These are phyloP conservation scores for Thalassiosira hispida DNA, from an alignment of 352 stramenopile genomes.

Conservation along the genomic window DNA sequence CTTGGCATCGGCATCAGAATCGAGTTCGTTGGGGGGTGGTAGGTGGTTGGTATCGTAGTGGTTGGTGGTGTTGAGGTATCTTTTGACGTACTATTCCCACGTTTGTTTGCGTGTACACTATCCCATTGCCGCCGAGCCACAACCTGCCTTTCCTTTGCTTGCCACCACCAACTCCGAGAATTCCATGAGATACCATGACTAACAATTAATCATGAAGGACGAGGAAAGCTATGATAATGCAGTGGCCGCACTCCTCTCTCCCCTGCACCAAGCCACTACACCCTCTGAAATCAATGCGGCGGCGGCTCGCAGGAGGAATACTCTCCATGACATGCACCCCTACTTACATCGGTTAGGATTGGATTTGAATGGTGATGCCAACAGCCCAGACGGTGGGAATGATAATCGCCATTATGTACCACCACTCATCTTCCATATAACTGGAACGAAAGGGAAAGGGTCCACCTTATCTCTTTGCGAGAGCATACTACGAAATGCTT, in stretches of 20 bases:
- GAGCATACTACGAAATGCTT: constrained; percentile 54
- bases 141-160: too few relatives aligned
- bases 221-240: constrained; percentile 47
- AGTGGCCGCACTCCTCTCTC: constrained; percentile 64
- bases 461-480: constrained; percentile 87
- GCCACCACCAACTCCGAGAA: too few relatives aligned
- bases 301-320: constrained; percentile 53
- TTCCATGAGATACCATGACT: too few relatives aligned
- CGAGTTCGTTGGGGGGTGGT: too few relatives aligned
- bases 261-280: constrained; percentile 63
- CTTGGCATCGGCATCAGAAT: too few relatives aligned
- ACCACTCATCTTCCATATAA: constrained; percentile 89
- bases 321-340: constrained; percentile 66
- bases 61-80: too few relatives aligned
- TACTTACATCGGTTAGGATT: constrained; percentile 67
- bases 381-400: constrained; percentile 7
- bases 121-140: too few relatives aligned
- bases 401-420: constrained; percentile 11
- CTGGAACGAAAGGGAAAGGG: constrained; percentile 96
- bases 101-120: too few relatives aligned
- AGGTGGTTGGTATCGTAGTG: too few relatives aligned
- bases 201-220: too few relatives aligned
- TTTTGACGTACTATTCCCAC: too few relatives aligned
- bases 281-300: constrained; percentile 48
- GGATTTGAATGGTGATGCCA: constrained; percentile 21